Evolutionary conservation across 331 rosid species (phyloP), one percentile per base, ranked within the genome.

Genomic region (Malus hybrid): DNA sequence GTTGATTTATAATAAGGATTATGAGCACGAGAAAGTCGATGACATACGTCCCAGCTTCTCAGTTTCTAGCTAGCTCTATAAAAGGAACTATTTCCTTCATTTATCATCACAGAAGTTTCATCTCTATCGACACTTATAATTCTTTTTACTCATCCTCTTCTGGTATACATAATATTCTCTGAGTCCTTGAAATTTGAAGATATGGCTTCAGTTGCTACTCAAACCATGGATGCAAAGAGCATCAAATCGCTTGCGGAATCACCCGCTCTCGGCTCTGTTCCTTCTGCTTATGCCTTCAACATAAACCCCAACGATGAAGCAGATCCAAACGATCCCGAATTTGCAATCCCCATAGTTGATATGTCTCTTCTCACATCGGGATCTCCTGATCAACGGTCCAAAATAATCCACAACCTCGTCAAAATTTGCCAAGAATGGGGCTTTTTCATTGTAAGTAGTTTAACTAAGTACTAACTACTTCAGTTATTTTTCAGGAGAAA

Each of bases 341-440:
- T 46, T 1, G 13, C 70, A 31, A 6, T 82, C 36, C 80, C 80
- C 20, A 27, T 54, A n/a, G 22, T 82, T 32, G 85, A 78, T 5
- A 73, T 69, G 74, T 74, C 72, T 27, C 33, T 74, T 13, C 78
- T 82, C 57, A 56, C 75, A 34, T 78, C 71, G 1, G 10, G 39
- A 20, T 69, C 77, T 42, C 69, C 77, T 20, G 27, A 65, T 6
- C 77, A 78, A 65, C 54, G 80, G 20, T 33, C 46, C 44, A 57
- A 74, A 70, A 13, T 54, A 50, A 55, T 78, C 31, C 78, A 74
- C 6, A 56, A 78, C 18, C 86, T 82, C 24, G 46, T 76, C 55
- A 76, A 69, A 28, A 79, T 52, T 52, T 54, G 75, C 3, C 50
- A 71, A 57, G 75, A 71, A 5, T 54, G 75, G 65, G 75, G 65